Percentiles rank a stretch among this genome's conserved stretches.
phyloP scores from a whole-genome alignment of 129 eudicot genomes.

The Artemisia annua region DNA sequence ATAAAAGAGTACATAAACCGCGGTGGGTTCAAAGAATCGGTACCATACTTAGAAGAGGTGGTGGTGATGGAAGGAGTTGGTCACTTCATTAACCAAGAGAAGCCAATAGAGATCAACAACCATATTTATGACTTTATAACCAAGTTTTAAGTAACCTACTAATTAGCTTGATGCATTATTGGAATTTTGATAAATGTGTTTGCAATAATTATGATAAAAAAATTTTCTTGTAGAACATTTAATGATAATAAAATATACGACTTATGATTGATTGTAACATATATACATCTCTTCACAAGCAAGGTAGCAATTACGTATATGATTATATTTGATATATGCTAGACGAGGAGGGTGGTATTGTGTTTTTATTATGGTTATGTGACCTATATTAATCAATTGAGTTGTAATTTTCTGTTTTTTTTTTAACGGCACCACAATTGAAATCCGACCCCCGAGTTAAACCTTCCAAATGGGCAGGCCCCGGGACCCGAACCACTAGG shows the following conservation, averaged over 20 bases:
- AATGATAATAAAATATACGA: not conserved
- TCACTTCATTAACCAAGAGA: constrained; percentile 69
- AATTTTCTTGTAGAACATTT: not conserved
- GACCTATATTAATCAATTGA: no score
- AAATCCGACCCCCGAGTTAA: no score
- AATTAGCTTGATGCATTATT: not conserved
- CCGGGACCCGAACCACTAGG: no score
- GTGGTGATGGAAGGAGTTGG: constrained; percentile 71
- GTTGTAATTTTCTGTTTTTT: no score
- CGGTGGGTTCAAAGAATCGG: constrained; percentile 54
- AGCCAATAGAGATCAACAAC: constrained; percentile 51
- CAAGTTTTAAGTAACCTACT: constrained; percentile 39
- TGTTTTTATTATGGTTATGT: no score
- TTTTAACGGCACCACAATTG: no score
- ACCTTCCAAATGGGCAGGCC: no score
- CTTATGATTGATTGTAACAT: not conserved
- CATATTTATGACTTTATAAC: constrained; percentile 60
- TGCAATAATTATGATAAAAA: not conserved
- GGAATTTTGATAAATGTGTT: no score
- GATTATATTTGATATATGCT: no score
- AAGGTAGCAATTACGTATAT: no score
- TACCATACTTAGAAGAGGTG: constrained; percentile 56
- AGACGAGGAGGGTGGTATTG: no score
- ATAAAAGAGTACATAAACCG: constrained; percentile 55
- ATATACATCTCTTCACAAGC: no score